Evolutionary conservation across 2,329 filamentous ascomycete genomes (phyloP).

Genomic region (Epicoccum sorghinum): DNA sequence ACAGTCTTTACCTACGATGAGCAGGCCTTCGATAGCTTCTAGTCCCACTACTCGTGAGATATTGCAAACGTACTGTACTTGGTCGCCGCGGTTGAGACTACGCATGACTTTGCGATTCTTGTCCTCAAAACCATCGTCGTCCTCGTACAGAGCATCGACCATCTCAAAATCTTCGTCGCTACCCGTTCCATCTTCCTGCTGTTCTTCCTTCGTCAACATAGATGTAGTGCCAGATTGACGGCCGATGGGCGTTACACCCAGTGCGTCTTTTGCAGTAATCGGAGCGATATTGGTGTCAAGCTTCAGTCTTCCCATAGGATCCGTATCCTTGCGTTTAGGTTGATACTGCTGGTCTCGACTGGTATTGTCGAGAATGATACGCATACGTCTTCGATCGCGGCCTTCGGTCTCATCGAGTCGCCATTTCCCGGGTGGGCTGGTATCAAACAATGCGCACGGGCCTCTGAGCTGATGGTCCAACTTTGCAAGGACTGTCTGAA

Average conservation of each 20-base stretch:
- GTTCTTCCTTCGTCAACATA: constrained; percentile 23
- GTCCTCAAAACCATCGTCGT: constrained; percentile 87
- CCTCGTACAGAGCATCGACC: constrained; percentile 88
- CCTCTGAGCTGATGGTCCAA: constrained; percentile 79
- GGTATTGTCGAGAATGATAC: constrained; percentile 79
- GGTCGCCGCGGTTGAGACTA: constrained; percentile 85
- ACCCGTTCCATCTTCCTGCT: constrained; percentile 47
- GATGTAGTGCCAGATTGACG: constrained; percentile 28
- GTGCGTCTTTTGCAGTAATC: constrained; percentile 36
- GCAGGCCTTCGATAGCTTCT: constrained; percentile 89
- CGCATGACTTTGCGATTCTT: constrained; percentile 99
- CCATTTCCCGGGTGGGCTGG: constrained; percentile 73
- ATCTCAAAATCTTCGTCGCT: constrained; percentile 94
- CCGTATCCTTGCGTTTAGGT: constrained; percentile 77
- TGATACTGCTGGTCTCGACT: constrained; percentile 74
- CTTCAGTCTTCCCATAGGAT: constrained; percentile 55
- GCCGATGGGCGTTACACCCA: constrained; percentile 38
- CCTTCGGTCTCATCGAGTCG: constrained; percentile 95
- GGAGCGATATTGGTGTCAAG: constrained; percentile 53
- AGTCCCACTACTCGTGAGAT: constrained; percentile 92
- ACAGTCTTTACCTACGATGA: constrained; percentile 90
- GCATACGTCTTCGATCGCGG: constrained; percentile 89
- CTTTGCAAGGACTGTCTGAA: constrained; percentile 75
- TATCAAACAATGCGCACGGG: constrained; percentile 80
- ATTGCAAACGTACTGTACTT: constrained; percentile 93